Evolutionary conservation across 805 yeast genomes (phyloP).

Genomic region (Suhomyces sp.): DNA sequence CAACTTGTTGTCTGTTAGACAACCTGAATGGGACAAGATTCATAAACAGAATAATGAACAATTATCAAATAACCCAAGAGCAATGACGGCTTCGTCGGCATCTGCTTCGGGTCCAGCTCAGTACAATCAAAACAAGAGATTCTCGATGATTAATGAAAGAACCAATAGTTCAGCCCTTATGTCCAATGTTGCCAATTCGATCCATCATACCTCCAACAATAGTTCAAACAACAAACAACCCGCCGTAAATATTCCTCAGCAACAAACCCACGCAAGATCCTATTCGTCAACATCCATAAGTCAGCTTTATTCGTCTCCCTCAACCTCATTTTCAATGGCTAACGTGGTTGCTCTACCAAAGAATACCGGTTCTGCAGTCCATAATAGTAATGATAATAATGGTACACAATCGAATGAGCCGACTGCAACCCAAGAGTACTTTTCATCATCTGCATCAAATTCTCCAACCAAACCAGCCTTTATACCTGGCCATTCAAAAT

Average conservation of each 20-base stretch:
- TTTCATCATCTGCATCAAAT: constrained; percentile 17
- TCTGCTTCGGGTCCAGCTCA: constrained; percentile 8
- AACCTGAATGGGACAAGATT: constrained; percentile 83
- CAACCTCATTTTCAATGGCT: constrained; percentile 56
- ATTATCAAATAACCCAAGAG: constrained; percentile 3
- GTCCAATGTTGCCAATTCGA: constrained; percentile 1
- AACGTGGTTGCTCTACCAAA: constrained; percentile 47
- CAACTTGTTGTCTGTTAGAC: constrained; percentile 77
- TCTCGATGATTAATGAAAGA: constrained; percentile 43
- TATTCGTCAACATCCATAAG: constrained; percentile 31
- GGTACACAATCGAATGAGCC: neutral
- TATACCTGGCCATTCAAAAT: constrained; percentile 28
- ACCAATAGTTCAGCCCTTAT: constrained; percentile 23
- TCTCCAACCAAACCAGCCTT: constrained; percentile 19
- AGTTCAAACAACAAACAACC: neutral
- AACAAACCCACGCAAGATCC: constrained; percentile 28
- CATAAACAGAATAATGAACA: constrained; percentile 26
- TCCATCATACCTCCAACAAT: constrained; percentile 3
- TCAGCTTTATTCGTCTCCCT: constrained; percentile 55
- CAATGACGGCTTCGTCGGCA: neutral
- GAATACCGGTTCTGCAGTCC: constrained; percentile 8
- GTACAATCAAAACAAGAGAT: constrained; percentile 36
- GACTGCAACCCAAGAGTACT: constrained; percentile 4
- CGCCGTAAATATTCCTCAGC: constrained; percentile 7
- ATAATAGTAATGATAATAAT: constrained; percentile 2